Evolutionary conservation across 768 basidiomycete species (phyloP).

Genomic region (Trametes coccinea): DNA sequence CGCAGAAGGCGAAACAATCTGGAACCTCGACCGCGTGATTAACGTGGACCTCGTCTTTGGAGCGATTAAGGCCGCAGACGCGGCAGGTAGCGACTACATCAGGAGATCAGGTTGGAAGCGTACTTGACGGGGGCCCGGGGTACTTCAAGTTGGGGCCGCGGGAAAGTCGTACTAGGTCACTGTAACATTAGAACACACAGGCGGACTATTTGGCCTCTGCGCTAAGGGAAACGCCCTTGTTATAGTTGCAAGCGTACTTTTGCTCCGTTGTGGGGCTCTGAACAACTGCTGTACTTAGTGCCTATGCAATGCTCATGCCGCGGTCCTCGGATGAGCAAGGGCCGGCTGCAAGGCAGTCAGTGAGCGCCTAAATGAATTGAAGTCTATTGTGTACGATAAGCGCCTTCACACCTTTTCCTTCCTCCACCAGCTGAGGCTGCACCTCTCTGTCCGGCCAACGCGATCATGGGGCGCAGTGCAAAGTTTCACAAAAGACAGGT

Average conservation of each 20-base stretch:
- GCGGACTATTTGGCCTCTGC: no score
- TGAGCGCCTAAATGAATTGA: no score
- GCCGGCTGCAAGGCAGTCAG: no score
- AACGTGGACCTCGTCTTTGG: constrained; percentile 31
- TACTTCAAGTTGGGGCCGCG: no score
- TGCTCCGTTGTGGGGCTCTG: no score
- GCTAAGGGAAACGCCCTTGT: no score
- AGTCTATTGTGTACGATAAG: no score
- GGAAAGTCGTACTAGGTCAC: neutral
- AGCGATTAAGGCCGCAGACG: constrained; percentile 33
- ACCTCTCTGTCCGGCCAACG: neutral
- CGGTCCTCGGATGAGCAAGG: no score
- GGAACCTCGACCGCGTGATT: constrained; percentile 33
- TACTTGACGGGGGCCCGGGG: neutral
- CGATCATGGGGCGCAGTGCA: constrained; percentile 62
- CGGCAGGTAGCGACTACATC: constrained; percentile 28
- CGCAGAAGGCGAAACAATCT: constrained; percentile 33
- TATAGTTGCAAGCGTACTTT: no score
- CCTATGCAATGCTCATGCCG: no score
- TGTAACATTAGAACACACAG: neutral
- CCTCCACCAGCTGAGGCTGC: neutral
- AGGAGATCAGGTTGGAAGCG: constrained; percentile 25
- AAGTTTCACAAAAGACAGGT: constrained; percentile 66
- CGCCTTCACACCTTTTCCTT: neutral
- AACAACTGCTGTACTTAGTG: no score